These are phyloP conservation scores for Saraca asoca DNA, from an alignment of 331 rosid genomes.

Conservation along the genomic window DNA sequence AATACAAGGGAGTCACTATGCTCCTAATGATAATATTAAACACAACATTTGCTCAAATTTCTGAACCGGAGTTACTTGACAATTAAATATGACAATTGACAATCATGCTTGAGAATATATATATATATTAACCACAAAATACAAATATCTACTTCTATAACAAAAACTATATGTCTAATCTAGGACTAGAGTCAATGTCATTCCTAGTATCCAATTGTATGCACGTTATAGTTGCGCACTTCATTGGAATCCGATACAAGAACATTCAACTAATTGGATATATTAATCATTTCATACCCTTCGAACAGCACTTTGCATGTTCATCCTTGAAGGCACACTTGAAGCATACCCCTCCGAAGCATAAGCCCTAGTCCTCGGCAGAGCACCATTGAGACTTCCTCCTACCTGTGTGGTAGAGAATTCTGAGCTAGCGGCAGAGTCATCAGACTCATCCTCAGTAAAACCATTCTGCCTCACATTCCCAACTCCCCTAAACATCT, in stretches of 20 bases:
- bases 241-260: not conserved
- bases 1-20: no score
- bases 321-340: slow-evolving; percentile 65
- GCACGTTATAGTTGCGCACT: no score
- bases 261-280: slow-evolving; percentile 17
- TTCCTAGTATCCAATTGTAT: no score
- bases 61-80: no score
- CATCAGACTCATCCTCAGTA: slow-evolving; percentile 82
- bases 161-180: no score
- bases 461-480: slow-evolving; percentile 57
- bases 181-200: no score
- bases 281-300: slow-evolving; percentile 51
- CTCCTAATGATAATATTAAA: no score
- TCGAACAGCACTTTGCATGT: slow-evolving; percentile 46
- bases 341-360: slow-evolving; percentile 79
- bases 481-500: slow-evolving; percentile 38
- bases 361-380: slow-evolving; percentile 54
- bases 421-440: slow-evolving; percentile 90
- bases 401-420: slow-evolving; percentile 77
- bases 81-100: no score
- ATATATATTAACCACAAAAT: no score
- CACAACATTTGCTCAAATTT: no score
- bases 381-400: slow-evolving; percentile 67
- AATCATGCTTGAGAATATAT: no score
- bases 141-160: no score